Evolutionary conservation across 108 stramenopile species (phyloP).

Genomic region (Schizochytrium sp.): DNA sequence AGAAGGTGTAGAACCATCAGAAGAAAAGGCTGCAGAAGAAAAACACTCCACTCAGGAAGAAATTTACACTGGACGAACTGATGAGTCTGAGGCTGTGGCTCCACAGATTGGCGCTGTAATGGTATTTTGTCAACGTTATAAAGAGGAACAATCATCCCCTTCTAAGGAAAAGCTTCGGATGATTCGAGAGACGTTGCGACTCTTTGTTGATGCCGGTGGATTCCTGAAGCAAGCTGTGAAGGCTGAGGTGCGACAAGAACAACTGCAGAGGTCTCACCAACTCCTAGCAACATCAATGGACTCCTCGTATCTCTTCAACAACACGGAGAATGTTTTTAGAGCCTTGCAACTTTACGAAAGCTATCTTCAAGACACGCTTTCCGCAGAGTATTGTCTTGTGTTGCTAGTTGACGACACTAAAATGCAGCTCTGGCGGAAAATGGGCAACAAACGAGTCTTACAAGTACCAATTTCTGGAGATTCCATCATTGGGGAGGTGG

Average conservation of each 20-base stretch:
- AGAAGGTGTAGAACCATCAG: not conserved
- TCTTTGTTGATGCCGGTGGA: constrained; percentile 4
- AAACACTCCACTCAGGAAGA: not conserved
- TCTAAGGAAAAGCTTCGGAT: not conserved
- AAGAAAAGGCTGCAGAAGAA: not conserved
- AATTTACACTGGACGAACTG: not conserved
- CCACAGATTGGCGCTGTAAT: constrained; percentile 3
- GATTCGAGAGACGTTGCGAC: not conserved
- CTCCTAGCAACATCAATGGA: constrained; percentile 26
- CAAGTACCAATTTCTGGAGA: not conserved
- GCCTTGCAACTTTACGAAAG: not conserved
- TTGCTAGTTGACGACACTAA: constrained; percentile 40
- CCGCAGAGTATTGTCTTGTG: constrained; percentile 28
- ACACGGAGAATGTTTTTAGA: not conserved
- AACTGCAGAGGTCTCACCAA: constrained; percentile 25
- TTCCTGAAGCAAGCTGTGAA: constrained; percentile 40
- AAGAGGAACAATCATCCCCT: not conserved
- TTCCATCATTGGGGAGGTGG: not conserved
- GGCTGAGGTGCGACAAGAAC: constrained; percentile 10
- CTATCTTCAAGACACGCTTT: not conserved
- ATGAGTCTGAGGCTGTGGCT: not conserved
- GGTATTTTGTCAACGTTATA: not conserved
- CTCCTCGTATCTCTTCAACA: constrained; percentile 34
- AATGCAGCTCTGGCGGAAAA: not conserved
- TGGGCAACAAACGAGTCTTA: not conserved